A percentile compares a stretch with the other conserved stretches of the same genome.
Evolutionary conservation across 2,329 filamentous ascomycete genomes (phyloP).

Genomic region (Neopestalotiopsis clavispora): DNA sequence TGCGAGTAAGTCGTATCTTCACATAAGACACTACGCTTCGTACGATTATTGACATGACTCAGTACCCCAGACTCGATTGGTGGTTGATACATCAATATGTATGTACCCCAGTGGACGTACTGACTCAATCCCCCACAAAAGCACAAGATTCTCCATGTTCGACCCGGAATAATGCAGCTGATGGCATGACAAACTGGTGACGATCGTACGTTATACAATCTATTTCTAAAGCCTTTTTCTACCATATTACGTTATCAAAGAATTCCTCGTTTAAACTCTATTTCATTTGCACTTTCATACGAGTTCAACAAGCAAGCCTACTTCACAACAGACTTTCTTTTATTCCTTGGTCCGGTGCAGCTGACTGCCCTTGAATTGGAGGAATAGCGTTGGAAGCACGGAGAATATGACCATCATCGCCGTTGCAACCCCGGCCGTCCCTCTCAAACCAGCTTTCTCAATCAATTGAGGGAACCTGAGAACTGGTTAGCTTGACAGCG

Average conservation of each 20-base stretch:
- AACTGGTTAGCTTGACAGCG: conserved; percentile 32
- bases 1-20: too few species aligned
- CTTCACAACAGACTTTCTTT: neutral
- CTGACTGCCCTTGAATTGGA: conserved; percentile 24
- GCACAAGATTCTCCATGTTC: neutral
- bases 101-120: too few species aligned
- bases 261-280: neutral
- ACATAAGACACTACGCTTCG: too few species aligned
- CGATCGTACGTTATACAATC: neutral
- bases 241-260: neutral
- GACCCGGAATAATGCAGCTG: neutral
- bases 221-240: neutral
- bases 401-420: conserved; percentile 37
- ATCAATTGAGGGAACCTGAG: conserved; percentile 45
- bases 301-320: neutral
- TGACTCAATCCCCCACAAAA: too few species aligned
- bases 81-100: too few species aligned
- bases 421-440: conserved; percentile 39
- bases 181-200: conserved; percentile 1
- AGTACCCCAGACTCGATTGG: too few species aligned
- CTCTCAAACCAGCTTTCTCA: conserved; percentile 35
- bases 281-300: neutral
- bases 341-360: conserved; percentile 17
- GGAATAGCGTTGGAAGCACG: conserved; percentile 21
- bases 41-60: too few species aligned